Base-by-base conservation (phyloP, 805 yeast species). In the Myxozyma geophila region DNA sequence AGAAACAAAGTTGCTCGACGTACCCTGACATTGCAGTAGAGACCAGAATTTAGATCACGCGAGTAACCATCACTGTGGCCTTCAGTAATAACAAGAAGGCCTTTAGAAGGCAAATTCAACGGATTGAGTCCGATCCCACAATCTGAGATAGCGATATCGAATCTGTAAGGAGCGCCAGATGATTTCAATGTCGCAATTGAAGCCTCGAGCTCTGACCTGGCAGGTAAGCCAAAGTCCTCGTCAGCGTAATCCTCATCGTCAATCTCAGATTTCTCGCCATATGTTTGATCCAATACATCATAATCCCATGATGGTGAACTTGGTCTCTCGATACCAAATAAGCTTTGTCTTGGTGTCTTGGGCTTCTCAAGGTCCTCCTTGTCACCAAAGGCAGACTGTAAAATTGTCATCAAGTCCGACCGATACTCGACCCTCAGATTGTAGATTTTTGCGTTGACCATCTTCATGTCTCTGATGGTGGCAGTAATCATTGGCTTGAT, bases 71-170 rank as follows among this genome's bases (percentile, higher is more conserved):
- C 88, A 6, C 83, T 75, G 49, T 76, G 83, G 4, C 89, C 92
- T 59, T 81, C 82, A 12, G 81, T 78, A 0, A 88, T 63, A 0
- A 83, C 76, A 6, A 90, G 56, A 6, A 79, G 74, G 0, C 86
- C 81, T 64, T 85, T 85, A n/a, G 88, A 80, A 0, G 71, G 69
- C 17, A 90, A 72, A 59, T 87, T 75, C 8, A 84, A 83, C 0
- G 97, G 96, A 35, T 79, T 81, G 33, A 90, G 71, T 0, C 89
- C 89, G 40, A 90, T 64, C 0, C 84, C 78, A 62, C 87, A 82
- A 63, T 88, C 88, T 12, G 81, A 72, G 28, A 85, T 71, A 1
- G 60, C 13, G 76, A 59, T 54, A 71, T 75, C 17, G 75, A 48
- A 61, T 58, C 55, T 23, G 59, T 36, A 50, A 7, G 51, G 55